A percentile compares a stretch with the other conserved stretches of the same genome.
These are phyloP conservation scores for Blumeria graminis DNA, from an alignment of 2,329 filamentous ascomycete genomes.

Conservation along the genomic window DNA sequence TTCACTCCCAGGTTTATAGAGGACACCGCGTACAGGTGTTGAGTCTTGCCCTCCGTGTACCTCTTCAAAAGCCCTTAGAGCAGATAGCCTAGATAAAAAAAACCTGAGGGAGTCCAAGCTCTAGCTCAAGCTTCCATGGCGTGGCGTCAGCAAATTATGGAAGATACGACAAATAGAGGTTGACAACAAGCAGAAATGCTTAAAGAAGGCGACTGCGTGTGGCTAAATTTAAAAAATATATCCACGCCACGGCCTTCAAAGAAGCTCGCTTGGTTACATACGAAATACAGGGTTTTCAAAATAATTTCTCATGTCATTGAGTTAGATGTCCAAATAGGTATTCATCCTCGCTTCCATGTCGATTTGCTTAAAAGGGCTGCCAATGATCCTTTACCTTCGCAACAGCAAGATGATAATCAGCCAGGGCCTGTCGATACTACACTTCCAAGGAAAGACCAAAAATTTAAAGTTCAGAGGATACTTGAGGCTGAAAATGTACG, in stretches of 20 bases:
- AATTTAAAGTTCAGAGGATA: not conserved
- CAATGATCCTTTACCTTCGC: not conserved
- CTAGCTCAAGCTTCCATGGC: not conserved
- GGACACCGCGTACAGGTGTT: too few species aligned
- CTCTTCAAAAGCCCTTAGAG: not conserved
- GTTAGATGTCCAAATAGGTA: not conserved
- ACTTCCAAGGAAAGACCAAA: not conserved
- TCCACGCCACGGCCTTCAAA: not conserved
- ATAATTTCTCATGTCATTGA: not conserved
- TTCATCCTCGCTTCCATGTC: not conserved
- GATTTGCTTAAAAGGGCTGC: not conserved
- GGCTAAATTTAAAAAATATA: not conserved
- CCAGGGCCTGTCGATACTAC: not conserved
- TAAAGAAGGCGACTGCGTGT: not conserved
- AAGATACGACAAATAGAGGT: not conserved
- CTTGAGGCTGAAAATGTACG: not conserved
- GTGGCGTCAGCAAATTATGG: not conserved
- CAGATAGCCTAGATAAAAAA: not conserved
- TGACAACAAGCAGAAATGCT: not conserved
- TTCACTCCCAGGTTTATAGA: too few species aligned
- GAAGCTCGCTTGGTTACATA: not conserved
- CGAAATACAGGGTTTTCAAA: not conserved
- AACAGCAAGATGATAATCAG: not conserved
- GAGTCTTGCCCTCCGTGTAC: too few species aligned
- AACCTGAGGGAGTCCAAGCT: constrained; percentile 15